A percentile compares a stretch with the other conserved stretches of the same genome.
Conservation (phyloP, 208 protist genomes). For the Balamuthia mandrillaris region DNA sequence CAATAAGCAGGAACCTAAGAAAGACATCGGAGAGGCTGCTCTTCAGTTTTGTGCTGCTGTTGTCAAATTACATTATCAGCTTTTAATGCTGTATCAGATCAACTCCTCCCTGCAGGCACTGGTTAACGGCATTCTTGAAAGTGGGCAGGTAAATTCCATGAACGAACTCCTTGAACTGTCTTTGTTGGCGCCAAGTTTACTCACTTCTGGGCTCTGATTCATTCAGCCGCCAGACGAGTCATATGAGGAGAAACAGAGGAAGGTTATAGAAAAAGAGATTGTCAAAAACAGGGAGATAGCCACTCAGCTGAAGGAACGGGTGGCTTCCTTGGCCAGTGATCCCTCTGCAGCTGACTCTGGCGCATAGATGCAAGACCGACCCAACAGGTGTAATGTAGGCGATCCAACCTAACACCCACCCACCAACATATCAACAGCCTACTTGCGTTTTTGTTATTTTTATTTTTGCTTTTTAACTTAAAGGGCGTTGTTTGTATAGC, state of each 20-base stretch:
- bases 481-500: too few relatives aligned
- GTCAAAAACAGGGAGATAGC: conserved; percentile 9
- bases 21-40: too few relatives aligned
- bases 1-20: too few relatives aligned
- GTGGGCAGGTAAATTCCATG: background rate
- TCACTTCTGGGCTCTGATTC: background rate
- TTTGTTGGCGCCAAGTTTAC: background rate
- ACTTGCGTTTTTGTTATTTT: too few relatives aligned
- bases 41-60: conserved; percentile 32
- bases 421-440: too few relatives aligned
- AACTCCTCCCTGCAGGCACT: conserved; percentile 36
- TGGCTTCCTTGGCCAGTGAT: too few relatives aligned
- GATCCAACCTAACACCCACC: too few relatives aligned
- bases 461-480: too few relatives aligned
- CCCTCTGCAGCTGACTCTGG: too few relatives aligned
- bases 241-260: conserved; percentile 20
- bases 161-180: background rate
- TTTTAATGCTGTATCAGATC: conserved; percentile 35
- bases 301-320: conserved; percentile 30
- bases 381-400: too few relatives aligned
- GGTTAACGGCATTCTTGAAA: conserved; percentile 21
- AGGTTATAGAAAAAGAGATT: conserved; percentile 30
- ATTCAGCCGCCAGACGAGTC: background rate
- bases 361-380: too few relatives aligned
- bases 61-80: conserved; percentile 33